These are phyloP conservation scores for Glebionis coronaria DNA, from an alignment of 129 eudicot species.

Conservation along the genomic window DNA sequence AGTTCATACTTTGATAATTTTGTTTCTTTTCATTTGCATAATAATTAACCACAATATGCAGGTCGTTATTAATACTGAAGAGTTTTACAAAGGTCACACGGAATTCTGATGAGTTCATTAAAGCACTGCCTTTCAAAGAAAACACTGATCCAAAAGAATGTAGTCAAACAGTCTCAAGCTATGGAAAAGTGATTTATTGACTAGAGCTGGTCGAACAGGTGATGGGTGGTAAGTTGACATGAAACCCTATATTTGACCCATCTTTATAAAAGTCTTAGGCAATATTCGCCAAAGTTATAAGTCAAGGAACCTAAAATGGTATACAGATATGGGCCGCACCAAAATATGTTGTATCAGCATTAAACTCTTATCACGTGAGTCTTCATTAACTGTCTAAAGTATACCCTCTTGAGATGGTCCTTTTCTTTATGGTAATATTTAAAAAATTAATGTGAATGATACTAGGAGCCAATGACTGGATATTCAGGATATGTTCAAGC, in stretches of 20 bases:
- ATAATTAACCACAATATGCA: no score
- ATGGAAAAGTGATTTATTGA: no score
- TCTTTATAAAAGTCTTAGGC: conserved; percentile 16
- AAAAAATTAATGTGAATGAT: background rate
- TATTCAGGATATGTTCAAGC: conserved; percentile 25
- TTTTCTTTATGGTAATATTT: background rate
- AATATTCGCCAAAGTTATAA: conserved; percentile 26
- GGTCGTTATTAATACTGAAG: no score
- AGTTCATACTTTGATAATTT: no score
- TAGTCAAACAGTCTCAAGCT: no score
- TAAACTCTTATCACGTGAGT: conserved; percentile 22
- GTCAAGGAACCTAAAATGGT: conserved; percentile 23
- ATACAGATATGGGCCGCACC: conserved; percentile 22
- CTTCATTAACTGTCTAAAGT: conserved; percentile 11
- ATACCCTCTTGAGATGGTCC: conserved; percentile 28
- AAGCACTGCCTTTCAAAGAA: no score
- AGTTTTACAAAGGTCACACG: no score
- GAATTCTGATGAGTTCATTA: no score
- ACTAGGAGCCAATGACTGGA: conserved; percentile 54
- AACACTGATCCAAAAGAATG: no score
- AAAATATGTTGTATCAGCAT: background rate
- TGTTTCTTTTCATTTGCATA: no score
- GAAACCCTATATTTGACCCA: background rate
- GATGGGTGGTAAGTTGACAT: background rate
- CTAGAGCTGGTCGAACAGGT: background rate